Evolutionary conservation across 2,329 filamentous ascomycete species (phyloP), one percentile per base, ranked within the genome.

Genomic region (Cadophora sp.): DNA sequence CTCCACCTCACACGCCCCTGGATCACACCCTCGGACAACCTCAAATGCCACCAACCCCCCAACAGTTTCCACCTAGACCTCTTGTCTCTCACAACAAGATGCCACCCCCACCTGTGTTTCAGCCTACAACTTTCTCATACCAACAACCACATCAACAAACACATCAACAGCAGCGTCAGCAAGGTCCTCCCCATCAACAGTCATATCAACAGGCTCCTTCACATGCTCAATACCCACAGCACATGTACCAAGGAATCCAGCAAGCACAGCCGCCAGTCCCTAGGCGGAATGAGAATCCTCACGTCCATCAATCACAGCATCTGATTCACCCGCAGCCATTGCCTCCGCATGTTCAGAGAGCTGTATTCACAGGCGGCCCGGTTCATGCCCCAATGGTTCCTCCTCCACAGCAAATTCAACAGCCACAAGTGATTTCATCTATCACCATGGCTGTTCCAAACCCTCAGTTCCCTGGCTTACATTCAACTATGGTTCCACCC

Each of bases 341-440:
- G 12, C 86, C 86, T 31, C 86, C 85, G 7, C 85, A 87, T 58
- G 84, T 87, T 1, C 86, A 88, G 68, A 83, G 84, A 69, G 82
- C 83, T 7, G 79, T 86, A 65, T 83, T 87, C 53, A 81, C 83
- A 78, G 29, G 80, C 75, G 68, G 76, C 72, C 56, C 75, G 72
- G 56, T 78, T 76, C 59, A 77, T 71, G 66, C 71, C 63, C 74
- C 72, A 65, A 74, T 72, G 69, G 73, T 77, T 48, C 74, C 78
- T 29, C 77, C 78, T 51, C 72, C 78, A 58, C 73, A 76, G 50
- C 69, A 74, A 48, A 70, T 73, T 22, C 70, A 62, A 34, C 63
- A 22, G 26, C 68, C 31, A 59, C 69, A 59, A 64, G 68, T 31
- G 60, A 27, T 40, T 43, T 29, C 60, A 58, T 34, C 53, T 26